Conservation (phyloP, 257 asterid genomes). For the Nicotiana noctiflora region DNA sequence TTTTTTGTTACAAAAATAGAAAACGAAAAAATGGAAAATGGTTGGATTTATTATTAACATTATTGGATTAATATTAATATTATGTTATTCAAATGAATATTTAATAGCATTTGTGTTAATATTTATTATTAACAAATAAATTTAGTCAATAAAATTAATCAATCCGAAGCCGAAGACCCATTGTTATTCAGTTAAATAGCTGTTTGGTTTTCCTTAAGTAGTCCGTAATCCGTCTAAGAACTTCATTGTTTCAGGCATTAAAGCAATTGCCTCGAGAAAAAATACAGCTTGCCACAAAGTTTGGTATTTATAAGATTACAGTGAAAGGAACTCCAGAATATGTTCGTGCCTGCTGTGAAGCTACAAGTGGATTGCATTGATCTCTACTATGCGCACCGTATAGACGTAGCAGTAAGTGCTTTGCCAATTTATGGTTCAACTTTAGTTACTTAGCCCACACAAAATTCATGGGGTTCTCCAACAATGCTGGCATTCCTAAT, state of each 20-base stretch:
- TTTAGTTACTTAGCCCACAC: background rate
- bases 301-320: constrained; percentile 32
- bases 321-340: constrained; percentile 57
- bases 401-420: constrained; percentile 40
- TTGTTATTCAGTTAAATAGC: background rate
- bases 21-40: too few species aligned
- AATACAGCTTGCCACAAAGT: constrained; percentile 56
- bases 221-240: background rate
- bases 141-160: too few species aligned
- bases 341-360: constrained; percentile 58
- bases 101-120: too few species aligned
- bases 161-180: too few species aligned
- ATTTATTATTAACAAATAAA: too few species aligned
- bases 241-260: constrained; percentile 35
- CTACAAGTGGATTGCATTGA: constrained; percentile 53
- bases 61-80: too few species aligned
- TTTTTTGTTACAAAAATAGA: too few species aligned
- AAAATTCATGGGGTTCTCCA: background rate
- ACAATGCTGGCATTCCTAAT: background rate
- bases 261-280: constrained; percentile 58
- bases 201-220: background rate
- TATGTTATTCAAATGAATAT: too few species aligned
- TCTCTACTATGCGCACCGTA: constrained; percentile 49
- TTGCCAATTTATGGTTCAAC: background rate
- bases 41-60: too few species aligned